phyloP scores from a whole-genome alignment of 352 stramenopile genomes.

The Plasmopara muralis region DNA sequence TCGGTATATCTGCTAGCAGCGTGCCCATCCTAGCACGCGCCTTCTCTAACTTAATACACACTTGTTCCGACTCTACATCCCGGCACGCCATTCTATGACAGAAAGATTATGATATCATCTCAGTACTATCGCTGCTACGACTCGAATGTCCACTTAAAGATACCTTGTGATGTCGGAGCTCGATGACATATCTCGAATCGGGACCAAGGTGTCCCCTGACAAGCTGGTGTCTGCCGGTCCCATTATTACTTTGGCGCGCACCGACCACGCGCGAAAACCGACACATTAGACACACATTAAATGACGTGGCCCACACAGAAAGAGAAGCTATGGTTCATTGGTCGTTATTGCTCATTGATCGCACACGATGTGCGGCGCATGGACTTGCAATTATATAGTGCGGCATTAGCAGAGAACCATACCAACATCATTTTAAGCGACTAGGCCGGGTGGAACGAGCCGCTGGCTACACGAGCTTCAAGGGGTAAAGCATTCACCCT shows the following conservation, averaged over 20 bases:
- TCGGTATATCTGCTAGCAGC: slow-evolving; percentile 31
- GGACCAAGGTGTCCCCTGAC: background rate
- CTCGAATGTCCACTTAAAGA: too few relatives aligned
- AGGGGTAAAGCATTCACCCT: too few relatives aligned
- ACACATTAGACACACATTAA: slow-evolving; percentile 6
- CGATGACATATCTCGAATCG: background rate
- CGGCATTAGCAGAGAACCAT: too few relatives aligned
- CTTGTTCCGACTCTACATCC: slow-evolving; percentile 27
- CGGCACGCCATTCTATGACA: slow-evolving; percentile 1
- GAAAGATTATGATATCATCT: background rate
- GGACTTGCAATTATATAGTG: too few relatives aligned
- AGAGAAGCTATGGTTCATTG: background rate
- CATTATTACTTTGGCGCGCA: slow-evolving; percentile 15
- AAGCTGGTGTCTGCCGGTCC: slow-evolving; percentile 4
- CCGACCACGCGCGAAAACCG: slow-evolving; percentile 11
- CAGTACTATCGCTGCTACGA: too few relatives aligned
- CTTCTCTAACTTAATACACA: slow-evolving; percentile 37
- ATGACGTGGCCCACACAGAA: slow-evolving; percentile 1
- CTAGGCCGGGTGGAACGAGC: too few relatives aligned
- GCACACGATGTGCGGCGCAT: too few relatives aligned
- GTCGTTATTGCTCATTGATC: too few relatives aligned
- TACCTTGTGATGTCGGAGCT: too few relatives aligned
- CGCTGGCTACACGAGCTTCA: too few relatives aligned
- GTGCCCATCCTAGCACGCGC: slow-evolving; percentile 27
- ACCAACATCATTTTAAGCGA: too few relatives aligned